phyloP scores from a whole-genome alignment of 2,329 filamentous ascomycete species.

The Fusarium albosuccineum region DNA sequence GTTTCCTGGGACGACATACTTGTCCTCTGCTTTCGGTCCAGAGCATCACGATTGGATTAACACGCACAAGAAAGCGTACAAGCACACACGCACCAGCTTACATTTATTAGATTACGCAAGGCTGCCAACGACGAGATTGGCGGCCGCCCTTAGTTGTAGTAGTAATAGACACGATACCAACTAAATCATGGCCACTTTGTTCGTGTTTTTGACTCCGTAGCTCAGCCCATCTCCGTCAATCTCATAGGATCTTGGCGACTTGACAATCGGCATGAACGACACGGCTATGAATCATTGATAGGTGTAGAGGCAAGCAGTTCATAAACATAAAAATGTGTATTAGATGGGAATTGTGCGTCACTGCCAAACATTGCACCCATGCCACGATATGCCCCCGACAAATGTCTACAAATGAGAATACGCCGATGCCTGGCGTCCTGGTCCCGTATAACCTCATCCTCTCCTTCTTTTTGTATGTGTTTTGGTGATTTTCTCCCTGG shows the following conservation, averaged over 20 bases:
- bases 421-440: slow-evolving; percentile 34
- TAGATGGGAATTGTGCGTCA: slow-evolving; percentile 35
- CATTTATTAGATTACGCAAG: slow-evolving; percentile 41
- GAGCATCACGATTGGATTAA: slow-evolving; percentile 43
- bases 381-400: slow-evolving; percentile 30
- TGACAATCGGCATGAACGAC: no score
- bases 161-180: slow-evolving; percentile 47
- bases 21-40: slow-evolving; percentile 31
- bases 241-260: background rate
- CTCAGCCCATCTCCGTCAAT: background rate
- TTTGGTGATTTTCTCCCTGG: slow-evolving; percentile 21
- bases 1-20: slow-evolving; percentile 26
- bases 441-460: slow-evolving; percentile 27
- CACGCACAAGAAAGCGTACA: slow-evolving; percentile 27
- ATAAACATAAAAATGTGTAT: slow-evolving; percentile 42
- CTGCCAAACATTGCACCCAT: slow-evolving; percentile 25
- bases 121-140: slow-evolving; percentile 37
- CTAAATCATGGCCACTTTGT: background rate
- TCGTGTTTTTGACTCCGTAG: background rate
- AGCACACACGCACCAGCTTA: slow-evolving; percentile 34
- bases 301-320: background rate
- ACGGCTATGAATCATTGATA: no score
- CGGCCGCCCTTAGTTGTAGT: slow-evolving; percentile 45
- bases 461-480: slow-evolving; percentile 33
- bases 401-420: slow-evolving; percentile 45